Percentiles rank a stretch among this genome's conserved stretches.
These are phyloP conservation scores for Eucalyptus erythrocorys DNA, from an alignment of 345 rosid genomes.

Conservation along the genomic window DNA sequence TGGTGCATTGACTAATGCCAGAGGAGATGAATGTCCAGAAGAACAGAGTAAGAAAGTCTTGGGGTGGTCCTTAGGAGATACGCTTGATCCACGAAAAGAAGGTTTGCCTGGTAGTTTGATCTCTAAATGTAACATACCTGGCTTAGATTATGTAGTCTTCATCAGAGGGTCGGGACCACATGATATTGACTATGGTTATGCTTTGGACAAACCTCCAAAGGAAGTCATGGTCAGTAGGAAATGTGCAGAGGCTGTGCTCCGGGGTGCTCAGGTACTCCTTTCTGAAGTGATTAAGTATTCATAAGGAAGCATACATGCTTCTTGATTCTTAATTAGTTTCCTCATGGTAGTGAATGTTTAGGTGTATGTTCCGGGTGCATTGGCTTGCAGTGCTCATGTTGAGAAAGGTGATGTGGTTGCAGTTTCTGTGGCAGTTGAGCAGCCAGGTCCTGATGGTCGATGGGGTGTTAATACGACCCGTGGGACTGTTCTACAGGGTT, in stretches of 20 bases:
- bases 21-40: not conserved
- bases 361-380: conserved; percentile 93
- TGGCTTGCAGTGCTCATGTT: conserved; percentile 96
- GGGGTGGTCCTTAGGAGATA: not conserved
- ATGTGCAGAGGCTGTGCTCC: conserved; percentile 97
- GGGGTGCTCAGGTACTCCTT: conserved; percentile 78
- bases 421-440: conserved; percentile 91
- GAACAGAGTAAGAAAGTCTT: not conserved
- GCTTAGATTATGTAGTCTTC: conserved; percentile 72
- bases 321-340: not conserved
- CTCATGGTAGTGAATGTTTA: conserved; percentile 9
- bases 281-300: not conserved
- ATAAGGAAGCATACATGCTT: not conserved
- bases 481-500: conserved; percentile 83
- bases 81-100: not conserved
- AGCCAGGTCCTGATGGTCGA: conserved; percentile 50
- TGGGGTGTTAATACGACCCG: conserved; percentile 84
- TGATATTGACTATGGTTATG: conserved; percentile 42
- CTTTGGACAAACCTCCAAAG: conserved; percentile 45
- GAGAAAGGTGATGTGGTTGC: conserved; percentile 93
- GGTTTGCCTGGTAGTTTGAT: conserved; percentile 10
- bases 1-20: not conserved
- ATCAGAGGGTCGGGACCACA: conserved; percentile 92
- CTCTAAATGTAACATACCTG: conserved; percentile 60
- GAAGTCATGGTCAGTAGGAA: conserved; percentile 96